These are phyloP conservation scores for Microdochium nivale DNA, from an alignment of 2,329 filamentous ascomycete species.

Conservation along the genomic window DNA sequence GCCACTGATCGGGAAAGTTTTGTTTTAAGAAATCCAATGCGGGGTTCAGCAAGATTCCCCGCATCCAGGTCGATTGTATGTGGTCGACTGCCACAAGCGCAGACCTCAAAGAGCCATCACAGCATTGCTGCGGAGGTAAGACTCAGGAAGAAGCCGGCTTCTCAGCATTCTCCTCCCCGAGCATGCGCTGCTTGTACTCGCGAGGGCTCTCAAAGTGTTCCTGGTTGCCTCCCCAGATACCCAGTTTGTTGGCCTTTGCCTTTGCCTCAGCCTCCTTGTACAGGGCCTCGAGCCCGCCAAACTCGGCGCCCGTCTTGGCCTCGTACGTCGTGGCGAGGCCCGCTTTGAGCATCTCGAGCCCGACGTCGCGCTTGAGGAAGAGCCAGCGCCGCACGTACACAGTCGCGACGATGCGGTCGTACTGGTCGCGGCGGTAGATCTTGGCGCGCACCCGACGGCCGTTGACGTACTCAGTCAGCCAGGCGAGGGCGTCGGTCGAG, in stretches of 20 bases:
- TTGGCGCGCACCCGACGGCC: constrained; percentile 71
- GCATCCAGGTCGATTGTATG: too few species aligned
- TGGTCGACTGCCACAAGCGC: neutral
- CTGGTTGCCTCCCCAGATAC: constrained; percentile 66
- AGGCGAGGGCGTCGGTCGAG: constrained; percentile 70
- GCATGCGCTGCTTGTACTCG: constrained; percentile 65
- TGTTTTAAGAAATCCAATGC: too few species aligned
- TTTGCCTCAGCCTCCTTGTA: constrained; percentile 60
- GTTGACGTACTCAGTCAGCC: constrained; percentile 66
- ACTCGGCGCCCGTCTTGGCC: constrained; percentile 82
- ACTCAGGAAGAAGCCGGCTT: constrained; percentile 1
- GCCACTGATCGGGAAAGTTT: too few species aligned
- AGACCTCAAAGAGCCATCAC: constrained; percentile 16
- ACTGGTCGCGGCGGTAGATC: constrained; percentile 81
- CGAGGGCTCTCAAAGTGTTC: constrained; percentile 71
- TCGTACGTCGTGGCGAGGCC: constrained; percentile 91
- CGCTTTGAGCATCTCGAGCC: constrained; percentile 76
- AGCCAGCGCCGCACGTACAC: constrained; percentile 65
- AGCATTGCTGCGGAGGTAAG: too few species aligned
- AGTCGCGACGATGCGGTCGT: constrained; percentile 81
- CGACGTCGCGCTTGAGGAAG: constrained; percentile 71
- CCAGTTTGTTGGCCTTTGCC: constrained; percentile 56
- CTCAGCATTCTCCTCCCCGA: constrained; percentile 13
- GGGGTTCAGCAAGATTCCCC: too few species aligned
- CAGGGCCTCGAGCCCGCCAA: constrained; percentile 58